Conservation (phyloP, 441 rosid species). For the Heliophila coronopifolia region DNA sequence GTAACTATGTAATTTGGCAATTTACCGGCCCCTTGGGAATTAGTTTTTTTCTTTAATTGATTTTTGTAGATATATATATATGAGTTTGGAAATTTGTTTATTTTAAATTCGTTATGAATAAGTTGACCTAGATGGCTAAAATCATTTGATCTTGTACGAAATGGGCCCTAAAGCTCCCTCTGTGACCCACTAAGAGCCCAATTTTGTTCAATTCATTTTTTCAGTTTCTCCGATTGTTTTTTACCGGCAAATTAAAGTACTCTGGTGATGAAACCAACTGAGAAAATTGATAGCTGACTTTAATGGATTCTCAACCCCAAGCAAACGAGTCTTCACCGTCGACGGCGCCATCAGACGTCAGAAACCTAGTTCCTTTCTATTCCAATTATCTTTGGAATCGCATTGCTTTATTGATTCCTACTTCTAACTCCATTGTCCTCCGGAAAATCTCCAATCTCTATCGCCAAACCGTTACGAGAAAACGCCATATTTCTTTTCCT, state of each 20-base stretch:
- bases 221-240: too few species aligned
- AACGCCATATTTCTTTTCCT: slow-evolving; percentile 61
- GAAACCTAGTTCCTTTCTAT: slow-evolving; percentile 44
- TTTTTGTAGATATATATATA: not conserved
- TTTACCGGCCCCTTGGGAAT: too few species aligned
- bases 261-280: not conserved
- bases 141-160: too few species aligned
- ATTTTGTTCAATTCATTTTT: too few species aligned
- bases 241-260: too few species aligned
- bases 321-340: slow-evolving; percentile 16
- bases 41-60: too few species aligned
- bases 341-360: slow-evolving; percentile 19
- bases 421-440: slow-evolving; percentile 33
- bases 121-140: too few species aligned
- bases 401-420: slow-evolving; percentile 36
- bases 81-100: too few species aligned
- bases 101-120: too few species aligned
- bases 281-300: not conserved
- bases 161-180: too few species aligned
- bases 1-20: too few species aligned
- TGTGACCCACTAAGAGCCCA: too few species aligned
- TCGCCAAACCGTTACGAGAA: slow-evolving; percentile 37
- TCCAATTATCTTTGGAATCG: slow-evolving; percentile 50
- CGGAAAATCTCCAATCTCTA: slow-evolving; percentile 43
- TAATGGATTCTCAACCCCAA: slow-evolving; percentile 29